Evolutionary conservation across 345 rosid genomes (phyloP).

Genomic region (Linum trigynum): DNA sequence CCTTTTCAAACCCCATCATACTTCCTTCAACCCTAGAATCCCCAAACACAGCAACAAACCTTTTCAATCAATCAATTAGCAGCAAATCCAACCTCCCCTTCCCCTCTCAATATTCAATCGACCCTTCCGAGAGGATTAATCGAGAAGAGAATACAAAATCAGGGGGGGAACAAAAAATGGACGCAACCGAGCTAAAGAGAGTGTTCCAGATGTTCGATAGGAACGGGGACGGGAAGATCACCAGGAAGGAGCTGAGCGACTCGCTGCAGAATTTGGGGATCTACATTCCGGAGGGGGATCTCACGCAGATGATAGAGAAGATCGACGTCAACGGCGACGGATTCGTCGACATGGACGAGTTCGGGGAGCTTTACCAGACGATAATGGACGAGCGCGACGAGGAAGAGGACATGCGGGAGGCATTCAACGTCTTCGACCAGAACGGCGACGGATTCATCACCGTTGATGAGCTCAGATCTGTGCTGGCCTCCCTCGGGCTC

Average conservation of each 20-base stretch:
- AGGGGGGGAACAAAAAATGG: constrained; percentile 26
- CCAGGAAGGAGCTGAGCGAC: constrained; percentile 58
- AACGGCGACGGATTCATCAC: constrained; percentile 87
- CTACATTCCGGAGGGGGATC: constrained; percentile 49
- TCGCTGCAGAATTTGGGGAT: constrained; percentile 66
- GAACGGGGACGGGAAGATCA: constrained; percentile 79
- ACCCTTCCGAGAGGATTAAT: neutral
- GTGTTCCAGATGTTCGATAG: constrained; percentile 86
- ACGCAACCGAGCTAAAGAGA: constrained; percentile 57
- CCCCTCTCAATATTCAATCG: neutral
- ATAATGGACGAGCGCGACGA: constrained; percentile 81
- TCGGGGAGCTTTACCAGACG: constrained; percentile 60
- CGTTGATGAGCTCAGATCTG: constrained; percentile 75
- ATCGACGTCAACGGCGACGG: constrained; percentile 82
- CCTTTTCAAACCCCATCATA: neutral
- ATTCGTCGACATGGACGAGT: constrained; percentile 75
- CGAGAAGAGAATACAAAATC: no score
- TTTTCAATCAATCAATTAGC: neutral
- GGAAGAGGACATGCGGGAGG: constrained; percentile 77
- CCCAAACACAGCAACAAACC: neutral
- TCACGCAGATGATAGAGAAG: constrained; percentile 72
- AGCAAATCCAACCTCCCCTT: neutral
- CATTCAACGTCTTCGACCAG: constrained; percentile 86
- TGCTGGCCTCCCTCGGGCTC: constrained; percentile 71
- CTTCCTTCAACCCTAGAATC: neutral